These are phyloP conservation scores for Coemansia aciculifera DNA, from an alignment of 192 early-diverging fungal species.

Conservation along the genomic window DNA sequence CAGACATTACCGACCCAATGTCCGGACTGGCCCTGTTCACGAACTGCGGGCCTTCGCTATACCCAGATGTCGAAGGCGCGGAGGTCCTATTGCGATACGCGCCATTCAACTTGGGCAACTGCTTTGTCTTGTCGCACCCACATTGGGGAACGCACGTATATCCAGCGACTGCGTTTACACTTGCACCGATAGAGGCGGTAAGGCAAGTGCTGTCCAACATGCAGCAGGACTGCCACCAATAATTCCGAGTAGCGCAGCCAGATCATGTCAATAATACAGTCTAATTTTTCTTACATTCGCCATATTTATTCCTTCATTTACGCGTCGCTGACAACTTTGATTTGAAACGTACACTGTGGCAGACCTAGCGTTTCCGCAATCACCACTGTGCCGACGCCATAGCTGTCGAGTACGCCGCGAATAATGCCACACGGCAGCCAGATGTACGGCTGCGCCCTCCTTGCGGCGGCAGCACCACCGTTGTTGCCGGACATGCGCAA, in stretches of 20 bases:
- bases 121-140: constrained; percentile 83
- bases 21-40: constrained; percentile 73
- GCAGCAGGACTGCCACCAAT: constrained; percentile 13
- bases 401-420: constrained; percentile 87
- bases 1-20: constrained; percentile 89
- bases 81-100: constrained; percentile 74
- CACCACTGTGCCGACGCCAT: constrained; percentile 84
- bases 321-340: constrained; percentile 44
- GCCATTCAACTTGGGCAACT: constrained; percentile 78
- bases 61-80: constrained; percentile 88
- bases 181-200: constrained; percentile 64
- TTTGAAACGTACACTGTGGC: constrained; percentile 74
- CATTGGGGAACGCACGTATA: constrained; percentile 88
- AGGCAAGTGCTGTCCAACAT: constrained; percentile 23
- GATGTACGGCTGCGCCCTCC: constrained; percentile 81
- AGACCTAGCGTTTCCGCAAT: constrained; percentile 82
- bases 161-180: constrained; percentile 84
- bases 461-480: constrained; percentile 73
- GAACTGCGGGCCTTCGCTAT: constrained; percentile 69
- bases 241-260: neutral
- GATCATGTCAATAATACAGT: neutral
- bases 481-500: constrained; percentile 84
- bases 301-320: neutral
- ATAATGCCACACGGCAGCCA: constrained; percentile 98
- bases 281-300: neutral